Base-by-base conservation (phyloP, 805 yeast species). In the Candida silvicultrix region DNA sequence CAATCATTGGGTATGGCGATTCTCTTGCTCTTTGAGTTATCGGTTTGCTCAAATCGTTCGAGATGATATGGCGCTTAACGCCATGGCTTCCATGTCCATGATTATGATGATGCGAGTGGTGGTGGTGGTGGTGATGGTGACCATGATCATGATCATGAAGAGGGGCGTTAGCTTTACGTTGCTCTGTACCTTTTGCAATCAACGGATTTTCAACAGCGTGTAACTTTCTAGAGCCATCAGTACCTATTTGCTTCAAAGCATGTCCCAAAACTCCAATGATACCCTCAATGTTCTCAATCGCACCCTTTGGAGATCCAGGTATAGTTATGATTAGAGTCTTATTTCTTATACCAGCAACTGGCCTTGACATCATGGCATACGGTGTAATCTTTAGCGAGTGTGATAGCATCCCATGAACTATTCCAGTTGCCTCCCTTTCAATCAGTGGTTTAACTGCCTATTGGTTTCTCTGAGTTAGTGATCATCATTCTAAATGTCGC, bases 271-370 rank as follows among this genome's bases (percentile, higher is more conserved):
- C 62, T 1, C 52, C 58, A 1, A 65, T 39, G 11, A 76, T 48
- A 0, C 77, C 71, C 15, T 57, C 60, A 28, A 74, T 48, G 49
- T 73, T 73, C 53, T 77, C 81, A 1, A 49, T 49, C 0, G 76
- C 74, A 1, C 71, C 81, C 46, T 67, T 73, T 1, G 77, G 75
- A 1, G 79, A 74, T 0, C 82, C 82, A 0, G 82, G 82, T 4
- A 76, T 57, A 0, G 80, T 73, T 12, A 76, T 52, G 0, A 77
- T 59, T 37, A 77, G 49, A 0, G 71, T 49, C 20, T 63, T 55
- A 23, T 61, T 59, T 14, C 58, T 53, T 2, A 69, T 61, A 3
- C 82, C 82, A 2, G 79, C 78, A 5, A 72, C 73, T 1, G 79
- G 79, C 25, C 82, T 62, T 4, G 77, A 60, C 63, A 75, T 56